Percentiles rank a stretch among this genome's conserved stretches.
Conservation (phyloP, 1,284 basidiomycete species). For the Apiotrichum sp. region DNA sequence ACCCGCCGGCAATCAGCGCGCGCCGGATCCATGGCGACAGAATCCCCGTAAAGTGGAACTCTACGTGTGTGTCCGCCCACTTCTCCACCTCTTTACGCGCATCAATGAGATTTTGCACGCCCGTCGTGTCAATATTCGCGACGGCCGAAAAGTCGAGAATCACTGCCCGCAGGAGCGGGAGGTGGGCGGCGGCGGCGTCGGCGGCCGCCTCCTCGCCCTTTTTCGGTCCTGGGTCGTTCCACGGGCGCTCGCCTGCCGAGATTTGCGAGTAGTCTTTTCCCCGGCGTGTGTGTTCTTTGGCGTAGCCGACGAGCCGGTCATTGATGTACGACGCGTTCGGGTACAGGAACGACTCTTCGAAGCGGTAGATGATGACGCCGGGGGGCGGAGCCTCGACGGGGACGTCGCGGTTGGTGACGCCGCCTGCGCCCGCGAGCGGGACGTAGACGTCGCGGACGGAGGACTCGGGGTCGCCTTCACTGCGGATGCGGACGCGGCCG, state of each 20-base stretch:
- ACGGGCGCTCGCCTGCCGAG: conserved; percentile 68
- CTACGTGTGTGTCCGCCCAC: conserved; percentile 73
- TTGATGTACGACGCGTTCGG: conserved; percentile 83
- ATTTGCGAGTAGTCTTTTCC: conserved; percentile 65
- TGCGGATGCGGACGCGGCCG: conserved; percentile 60
- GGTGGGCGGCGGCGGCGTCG: conserved; percentile 57
- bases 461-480: conserved; percentile 49
- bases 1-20: conserved; percentile 78
- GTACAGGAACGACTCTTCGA: conserved; percentile 90
- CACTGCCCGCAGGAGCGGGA: conserved; percentile 70
- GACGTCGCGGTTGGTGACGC: conserved; percentile 64
- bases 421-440: conserved; percentile 55
- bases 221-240: conserved; percentile 85
- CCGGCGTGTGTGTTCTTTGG: conserved; percentile 68
- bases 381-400: conserved; percentile 72
- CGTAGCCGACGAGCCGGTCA: conserved; percentile 69
- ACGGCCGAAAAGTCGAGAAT: conserved; percentile 87
- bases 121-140: conserved; percentile 59
- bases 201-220: conserved; percentile 51
- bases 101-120: conserved; percentile 85
- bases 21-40: conserved; percentile 92
- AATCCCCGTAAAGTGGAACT: conserved; percentile 59
- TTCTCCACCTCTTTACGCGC: conserved; percentile 77
- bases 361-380: conserved; percentile 85
- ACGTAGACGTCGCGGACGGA: conserved; percentile 61